A percentile compares a stretch with the other conserved stretches of the same genome.
These are phyloP conservation scores for Penstemon eatonii DNA, from an alignment of 257 asterid species.

Conservation along the genomic window DNA sequence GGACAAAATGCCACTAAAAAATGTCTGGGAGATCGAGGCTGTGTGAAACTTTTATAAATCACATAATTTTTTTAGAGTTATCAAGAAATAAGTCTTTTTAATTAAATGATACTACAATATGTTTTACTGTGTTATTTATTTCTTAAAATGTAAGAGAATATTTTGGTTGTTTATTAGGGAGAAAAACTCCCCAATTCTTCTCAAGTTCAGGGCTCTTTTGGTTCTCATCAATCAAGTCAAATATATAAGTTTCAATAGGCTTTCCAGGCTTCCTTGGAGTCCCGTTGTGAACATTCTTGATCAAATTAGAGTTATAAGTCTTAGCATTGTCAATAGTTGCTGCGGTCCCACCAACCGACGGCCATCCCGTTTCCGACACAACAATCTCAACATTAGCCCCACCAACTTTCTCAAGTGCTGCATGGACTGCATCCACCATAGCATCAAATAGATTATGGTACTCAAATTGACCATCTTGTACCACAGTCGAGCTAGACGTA, in stretches of 20 bases:
- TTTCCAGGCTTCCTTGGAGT: constrained; percentile 33
- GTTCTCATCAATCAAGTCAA: constrained; percentile 39
- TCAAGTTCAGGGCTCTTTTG: constrained; percentile 33
- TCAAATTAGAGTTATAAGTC: constrained; percentile 39
- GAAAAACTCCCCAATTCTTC: constrained; percentile 34
- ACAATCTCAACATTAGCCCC: constrained; percentile 28
- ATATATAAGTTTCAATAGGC: constrained; percentile 29
- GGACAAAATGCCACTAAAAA: too few species aligned
- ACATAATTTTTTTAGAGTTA: too few species aligned
- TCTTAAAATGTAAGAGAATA: not conserved
- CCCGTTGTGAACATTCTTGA: constrained; percentile 36
- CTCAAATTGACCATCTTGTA: not conserved
- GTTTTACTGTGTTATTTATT: too few species aligned
- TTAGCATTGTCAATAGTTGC: constrained; percentile 40
- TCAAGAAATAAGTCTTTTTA: too few species aligned
- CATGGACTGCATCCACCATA: constrained; percentile 43
- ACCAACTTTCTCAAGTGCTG: constrained; percentile 47
- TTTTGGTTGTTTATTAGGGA: constrained; percentile 18
- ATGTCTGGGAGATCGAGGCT: too few species aligned
- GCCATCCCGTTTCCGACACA: constrained; percentile 70
- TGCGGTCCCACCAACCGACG: constrained; percentile 39
- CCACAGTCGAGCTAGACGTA: not conserved
- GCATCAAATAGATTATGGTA: constrained; percentile 52
- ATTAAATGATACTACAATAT: too few species aligned
- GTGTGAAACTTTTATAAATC: too few species aligned